These are phyloP conservation scores for Pichia sp. DNA, from an alignment of 1,139 yeast species.

Conservation along the genomic window DNA sequence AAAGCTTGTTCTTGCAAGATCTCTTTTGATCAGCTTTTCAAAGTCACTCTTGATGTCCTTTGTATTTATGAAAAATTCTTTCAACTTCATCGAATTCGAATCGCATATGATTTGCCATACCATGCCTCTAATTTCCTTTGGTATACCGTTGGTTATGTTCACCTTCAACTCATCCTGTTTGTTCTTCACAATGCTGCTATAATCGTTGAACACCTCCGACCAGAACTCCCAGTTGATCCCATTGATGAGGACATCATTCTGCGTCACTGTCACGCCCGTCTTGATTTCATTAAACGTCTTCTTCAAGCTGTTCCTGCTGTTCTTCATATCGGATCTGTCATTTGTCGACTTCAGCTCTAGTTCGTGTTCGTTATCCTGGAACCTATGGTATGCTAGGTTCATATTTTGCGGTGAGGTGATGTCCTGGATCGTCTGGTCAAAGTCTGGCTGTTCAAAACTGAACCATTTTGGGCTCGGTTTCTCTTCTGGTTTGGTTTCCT, in stretches of 20 bases:
- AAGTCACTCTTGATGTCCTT: slow-evolving; percentile 54
- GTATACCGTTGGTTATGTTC: slow-evolving; percentile 72
- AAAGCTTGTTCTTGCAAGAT: slow-evolving; percentile 79
- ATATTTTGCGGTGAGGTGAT: slow-evolving; percentile 28
- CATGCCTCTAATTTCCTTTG: slow-evolving; percentile 78
- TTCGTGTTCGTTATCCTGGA: slow-evolving; percentile 35
- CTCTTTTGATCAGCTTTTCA: slow-evolving; percentile 76
- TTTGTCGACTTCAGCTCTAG: slow-evolving; percentile 34
- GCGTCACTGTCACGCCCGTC: slow-evolving; percentile 32
- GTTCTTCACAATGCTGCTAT: slow-evolving; percentile 57
- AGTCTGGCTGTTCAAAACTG: slow-evolving; percentile 17
- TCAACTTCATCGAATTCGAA: slow-evolving; percentile 68
- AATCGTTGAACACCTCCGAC: slow-evolving; percentile 75
- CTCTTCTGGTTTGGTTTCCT: not conserved
- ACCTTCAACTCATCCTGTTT: slow-evolving; percentile 57
- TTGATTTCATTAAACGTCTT: slow-evolving; percentile 51
- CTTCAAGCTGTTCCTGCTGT: slow-evolving; percentile 60
- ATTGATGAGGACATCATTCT: slow-evolving; percentile 29
- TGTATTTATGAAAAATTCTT: slow-evolving; percentile 58
- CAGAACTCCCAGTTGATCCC: slow-evolving; percentile 83
- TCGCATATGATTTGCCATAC: slow-evolving; percentile 90
- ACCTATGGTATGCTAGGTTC: slow-evolving; percentile 40
- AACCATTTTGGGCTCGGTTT: slow-evolving; percentile 28
- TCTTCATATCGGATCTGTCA: slow-evolving; percentile 24
- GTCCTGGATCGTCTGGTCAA: slow-evolving; percentile 15